Evolutionary conservation across 2,329 filamentous ascomycete genomes (phyloP), one percentile per base, ranked within the genome.

Genomic region (Dactylellina drechsleri): DNA sequence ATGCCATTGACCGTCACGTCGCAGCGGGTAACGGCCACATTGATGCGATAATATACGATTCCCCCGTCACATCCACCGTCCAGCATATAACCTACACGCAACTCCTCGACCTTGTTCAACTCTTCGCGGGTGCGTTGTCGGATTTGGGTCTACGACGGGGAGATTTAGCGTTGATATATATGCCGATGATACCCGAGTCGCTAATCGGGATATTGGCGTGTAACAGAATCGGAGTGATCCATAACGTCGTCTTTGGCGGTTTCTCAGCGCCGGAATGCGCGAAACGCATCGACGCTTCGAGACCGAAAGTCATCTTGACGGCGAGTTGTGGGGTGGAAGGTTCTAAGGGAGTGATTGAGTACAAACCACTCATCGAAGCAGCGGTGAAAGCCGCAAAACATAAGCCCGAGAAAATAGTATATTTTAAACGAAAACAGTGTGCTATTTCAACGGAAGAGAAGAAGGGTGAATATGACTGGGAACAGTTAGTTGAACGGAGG

Each of bases 151-250:
- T 97, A 4, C 85, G 85, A 78, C 92, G 87, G 82, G 93, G 93
- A 0, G 92, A 97, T 83, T 90, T 95, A 0, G 92, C 97, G 4
- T 86, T 97, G 77, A 87, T 97, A 28, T 98, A 97, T 82, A 97
- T 97, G 93, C 93, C 93, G 65, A 97, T 97, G 93, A 92, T 97
- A 50, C 93, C 94, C 0, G 90, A 92, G 0, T 91, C 93, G 1
- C 81, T 97, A n/a, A 88, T 96, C 76, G 93, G 91, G 8, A 92
- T 95, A 77, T 87, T 97, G 2, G 93, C 94, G 23, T 87, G 91
- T 72, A 89, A 89, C 75, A 88, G 93, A 8, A 85, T 97, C 0
- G 94, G 93, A 10, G 94, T 93, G 15, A 88, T 97, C 61, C 94
- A 98, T 81, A 89, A 92, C 2, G 92, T 96, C 3, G 94, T 98